A percentile compares a stretch with the other conserved stretches of the same genome.
Evolutionary conservation across 2,329 filamentous ascomycete genomes (phyloP).

Genomic region (Exophiala sp.): DNA sequence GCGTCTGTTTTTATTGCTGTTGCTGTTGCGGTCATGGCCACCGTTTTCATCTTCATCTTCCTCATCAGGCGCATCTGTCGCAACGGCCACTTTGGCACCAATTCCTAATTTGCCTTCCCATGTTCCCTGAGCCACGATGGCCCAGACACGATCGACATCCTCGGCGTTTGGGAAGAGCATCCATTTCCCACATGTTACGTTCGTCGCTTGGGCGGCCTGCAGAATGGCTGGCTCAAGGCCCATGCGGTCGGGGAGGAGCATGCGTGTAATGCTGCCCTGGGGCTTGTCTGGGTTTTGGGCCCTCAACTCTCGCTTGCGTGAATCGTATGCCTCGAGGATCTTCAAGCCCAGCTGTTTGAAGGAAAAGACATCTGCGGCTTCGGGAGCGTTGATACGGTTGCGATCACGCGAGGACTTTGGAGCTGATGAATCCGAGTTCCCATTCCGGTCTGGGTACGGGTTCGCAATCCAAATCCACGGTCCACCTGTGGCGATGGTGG

Average conservation of each 20-base stretch:
- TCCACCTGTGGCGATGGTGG: constrained; percentile 40
- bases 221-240: constrained; percentile 52
- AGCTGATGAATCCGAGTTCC: too few relatives aligned
- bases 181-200: constrained; percentile 51
- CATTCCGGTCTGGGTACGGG: constrained; percentile 41
- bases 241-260: constrained; percentile 40
- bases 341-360: constrained; percentile 52
- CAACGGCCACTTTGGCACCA: constrained; percentile 65
- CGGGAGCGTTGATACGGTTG: constrained; percentile 31
- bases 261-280: constrained; percentile 31
- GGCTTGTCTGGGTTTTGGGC: constrained; percentile 33
- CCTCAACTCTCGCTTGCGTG: constrained; percentile 42
- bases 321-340: constrained; percentile 48
- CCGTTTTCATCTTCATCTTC: constrained; percentile 35
- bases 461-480: constrained; percentile 72
- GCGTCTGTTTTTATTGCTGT: background rate
- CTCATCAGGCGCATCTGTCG: too few relatives aligned
- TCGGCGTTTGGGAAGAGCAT: constrained; percentile 59
- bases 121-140: constrained; percentile 59
- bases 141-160: constrained; percentile 61
- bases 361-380: constrained; percentile 41
- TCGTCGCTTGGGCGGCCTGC: constrained; percentile 50
- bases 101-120: constrained; percentile 64
- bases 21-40: constrained; percentile 15
- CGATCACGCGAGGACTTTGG: background rate